phyloP scores from a whole-genome alignment of 257 asterid genomes.

The Cruciata laevipes region DNA sequence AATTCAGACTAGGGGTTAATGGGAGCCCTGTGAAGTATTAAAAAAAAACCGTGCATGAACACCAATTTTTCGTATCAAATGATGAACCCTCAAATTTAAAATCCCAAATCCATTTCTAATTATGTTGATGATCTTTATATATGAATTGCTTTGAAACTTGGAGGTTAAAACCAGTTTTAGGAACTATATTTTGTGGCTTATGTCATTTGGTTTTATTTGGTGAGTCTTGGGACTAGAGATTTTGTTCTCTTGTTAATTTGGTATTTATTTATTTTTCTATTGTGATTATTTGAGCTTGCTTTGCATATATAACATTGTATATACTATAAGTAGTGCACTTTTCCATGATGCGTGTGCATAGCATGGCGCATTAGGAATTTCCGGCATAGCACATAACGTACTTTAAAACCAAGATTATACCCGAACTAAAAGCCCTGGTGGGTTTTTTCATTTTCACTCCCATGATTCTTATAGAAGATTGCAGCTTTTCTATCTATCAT shows the following conservation, averaged over 20 bases:
- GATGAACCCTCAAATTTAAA: not conserved
- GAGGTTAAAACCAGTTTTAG: not conserved
- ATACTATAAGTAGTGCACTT: not conserved
- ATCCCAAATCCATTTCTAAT: no score
- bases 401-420: not conserved
- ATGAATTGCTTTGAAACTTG: not conserved
- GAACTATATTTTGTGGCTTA: not conserved
- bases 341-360: not conserved
- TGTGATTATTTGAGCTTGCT: not conserved
- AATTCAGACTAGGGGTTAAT: not conserved
- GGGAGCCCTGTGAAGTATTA: not conserved
- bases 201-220: not conserved
- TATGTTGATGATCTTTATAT: not conserved
- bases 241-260: not conserved
- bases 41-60: not conserved
- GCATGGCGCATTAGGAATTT: not conserved
- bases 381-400: not conserved
- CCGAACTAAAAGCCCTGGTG: not conserved
- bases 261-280: not conserved
- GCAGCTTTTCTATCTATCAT: not conserved
- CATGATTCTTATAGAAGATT: not conserved
- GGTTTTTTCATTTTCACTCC: not conserved
- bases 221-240: not conserved
- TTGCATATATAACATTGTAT: not conserved
- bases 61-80: not conserved